Base-by-base conservation (phyloP, 768 basidiomycete species). In the Lentinula lateritia region DNA sequence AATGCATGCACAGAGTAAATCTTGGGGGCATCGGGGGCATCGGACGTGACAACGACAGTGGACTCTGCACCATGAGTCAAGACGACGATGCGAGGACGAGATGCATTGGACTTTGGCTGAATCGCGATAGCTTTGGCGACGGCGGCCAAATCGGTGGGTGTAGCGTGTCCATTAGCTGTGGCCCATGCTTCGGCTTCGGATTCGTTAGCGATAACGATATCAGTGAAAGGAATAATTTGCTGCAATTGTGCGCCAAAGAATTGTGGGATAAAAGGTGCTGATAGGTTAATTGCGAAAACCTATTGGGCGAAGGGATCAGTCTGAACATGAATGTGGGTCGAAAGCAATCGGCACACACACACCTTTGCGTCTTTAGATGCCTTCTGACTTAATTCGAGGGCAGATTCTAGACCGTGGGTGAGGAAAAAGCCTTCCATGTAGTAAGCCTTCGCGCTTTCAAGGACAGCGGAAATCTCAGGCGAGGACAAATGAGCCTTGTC, bases 361-460 rank as follows among this genome's bases (percentile, higher is more conserved):
- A 28, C 28, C 84, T 97, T 98, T 67, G 86, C 84, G 16, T 82
- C 81, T 41, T 77, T 79, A 8, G 90, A 84, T 4, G 93, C 90
- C 64, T 89, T 87, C 72, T 89, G 86, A 74, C 89, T 86, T 63
- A 98, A 76, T 68, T 88, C 80, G 42, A 92, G 74, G 53, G 85
- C 86, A 60, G 83, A 81, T 60, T 86, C 84, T 61, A 83, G 71
- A 50, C 97, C 96, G 71, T 99, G 96, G 16, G 96, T 96, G 62
- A 98, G 83, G 87, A 99, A 98, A 80, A 89, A 99, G 7, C 96
- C 96, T 69, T 94, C 96, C 63, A 98, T 86, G 78, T 99, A 99
- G 81, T 84, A 97, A 72, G 84, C 83, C 70, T 90, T 88, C 62
- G 95, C 96, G 50, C 78, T 81, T 5, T 91, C 82, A 69, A 98